phyloP scores from a whole-genome alignment of 306 rosid species.

The Cicer judaicum region DNA sequence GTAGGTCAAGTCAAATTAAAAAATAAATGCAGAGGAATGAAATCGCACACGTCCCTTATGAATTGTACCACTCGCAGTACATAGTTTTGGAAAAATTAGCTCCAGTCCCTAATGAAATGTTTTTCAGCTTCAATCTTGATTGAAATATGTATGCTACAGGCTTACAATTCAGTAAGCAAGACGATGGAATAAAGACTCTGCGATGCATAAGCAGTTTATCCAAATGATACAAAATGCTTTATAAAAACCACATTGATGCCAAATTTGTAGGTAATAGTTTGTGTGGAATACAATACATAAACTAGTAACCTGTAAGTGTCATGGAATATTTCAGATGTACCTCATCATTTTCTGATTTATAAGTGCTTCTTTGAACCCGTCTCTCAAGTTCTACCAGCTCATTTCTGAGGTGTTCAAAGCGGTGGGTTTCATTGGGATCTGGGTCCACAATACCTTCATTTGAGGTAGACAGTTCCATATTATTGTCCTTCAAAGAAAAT shows the following conservation, averaged over 20 bases:
- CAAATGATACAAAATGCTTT: too few species aligned
- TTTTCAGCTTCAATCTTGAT: background rate
- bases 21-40: background rate
- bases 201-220: too few species aligned
- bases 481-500: constrained; percentile 63
- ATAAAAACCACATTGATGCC: too few species aligned
- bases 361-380: constrained; percentile 77
- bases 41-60: background rate
- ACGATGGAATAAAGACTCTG: background rate
- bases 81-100: constrained; percentile 5
- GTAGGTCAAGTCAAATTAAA: background rate
- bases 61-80: background rate
- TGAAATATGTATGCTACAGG: constrained; percentile 11
- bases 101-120: constrained; percentile 2
- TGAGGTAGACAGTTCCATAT: constrained; percentile 57
- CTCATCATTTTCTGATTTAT: constrained; percentile 72
- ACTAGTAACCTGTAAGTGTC: too few species aligned
- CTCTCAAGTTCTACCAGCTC: constrained; percentile 87
- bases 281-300: background rate
- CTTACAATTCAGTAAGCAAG: background rate
- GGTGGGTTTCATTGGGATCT: constrained; percentile 71
- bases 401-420: constrained; percentile 77
- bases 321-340: constrained; percentile 46
- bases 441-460: constrained; percentile 52
- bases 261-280: background rate